Evolutionary conservation across 306 rosid species (phyloP), one percentile per base, ranked within the genome.

Genomic region (Sophora flavescens): DNA sequence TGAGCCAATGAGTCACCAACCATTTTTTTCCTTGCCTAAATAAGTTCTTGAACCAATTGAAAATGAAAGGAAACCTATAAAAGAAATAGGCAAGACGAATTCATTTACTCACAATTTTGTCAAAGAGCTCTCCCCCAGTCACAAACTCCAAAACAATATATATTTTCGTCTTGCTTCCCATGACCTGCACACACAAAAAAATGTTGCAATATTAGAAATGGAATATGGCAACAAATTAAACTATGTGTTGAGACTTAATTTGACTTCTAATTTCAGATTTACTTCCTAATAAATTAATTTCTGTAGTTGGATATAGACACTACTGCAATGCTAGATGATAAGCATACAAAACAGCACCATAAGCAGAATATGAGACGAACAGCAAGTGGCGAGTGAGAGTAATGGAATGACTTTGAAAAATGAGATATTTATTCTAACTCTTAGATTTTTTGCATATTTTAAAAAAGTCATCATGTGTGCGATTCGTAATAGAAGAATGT

Each of bases 101-200:
- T 69, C 53, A 57, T 69, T 47, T 35, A 85, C 98, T 90, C 84
- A 95, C 99, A 87, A 92, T 95, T 88, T 95, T 95, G 85, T 95
- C 99, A 70, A 95, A 95, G 66, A 95, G 99, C 89, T 95, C 99
- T 9, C 97, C 99, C 6, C 99, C 99, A 2, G 99, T 95, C 58
- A 86, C 97, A 79, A 88, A 92, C 84, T 95, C 99, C 91, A 95
- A 84, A 58, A 91, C 92, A 45, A 95, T 95, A 84, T 90, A 92
- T 84, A 95, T 95, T 86, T 95, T 95, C 4, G 96, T 89, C 84
- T 84, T 87, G 88, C 99, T 95, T 63, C 97, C 99, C 97, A 95
- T 89, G 53, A 95, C 97, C 97, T 95, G 91, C 58, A 22, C 22
- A 22, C 22, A 80, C 85, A 66, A 48, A 57, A 86, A 28, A 8